Percentiles rank a stretch among this genome's conserved stretches.
Evolutionary conservation across 2,329 filamentous ascomycete genomes (phyloP).

Genomic region (Cercospora sesami): DNA sequence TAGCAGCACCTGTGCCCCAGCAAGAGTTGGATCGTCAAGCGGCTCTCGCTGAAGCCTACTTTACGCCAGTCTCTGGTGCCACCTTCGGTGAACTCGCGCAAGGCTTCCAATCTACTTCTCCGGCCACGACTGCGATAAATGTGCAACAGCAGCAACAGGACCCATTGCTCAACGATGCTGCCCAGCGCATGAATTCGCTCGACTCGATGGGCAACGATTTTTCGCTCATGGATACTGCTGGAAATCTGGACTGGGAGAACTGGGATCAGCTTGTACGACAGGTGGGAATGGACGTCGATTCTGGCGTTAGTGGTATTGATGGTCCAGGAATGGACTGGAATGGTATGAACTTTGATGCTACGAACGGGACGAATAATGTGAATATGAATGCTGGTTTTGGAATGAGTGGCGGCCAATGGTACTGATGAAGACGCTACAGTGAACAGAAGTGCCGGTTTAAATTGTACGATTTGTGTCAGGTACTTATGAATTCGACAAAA

Average conservation of each 20-base stretch:
- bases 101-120: constrained; percentile 1
- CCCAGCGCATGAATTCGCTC: constrained; percentile 31
- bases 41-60: constrained; percentile 21
- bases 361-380: constrained; percentile 19
- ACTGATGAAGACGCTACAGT: background rate
- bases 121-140: background rate
- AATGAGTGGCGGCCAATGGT: constrained; percentile 14
- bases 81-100: constrained; percentile 23
- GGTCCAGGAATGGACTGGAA: constrained; percentile 18
- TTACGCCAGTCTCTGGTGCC: constrained; percentile 15
- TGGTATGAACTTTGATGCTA: constrained; percentile 18
- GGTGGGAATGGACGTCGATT: constrained; percentile 47
- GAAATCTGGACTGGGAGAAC: constrained; percentile 49
- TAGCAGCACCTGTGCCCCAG: constrained; percentile 16
- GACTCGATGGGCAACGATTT: constrained; percentile 30
- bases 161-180: background rate
- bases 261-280: constrained; percentile 53
- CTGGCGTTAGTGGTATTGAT: constrained; percentile 14
- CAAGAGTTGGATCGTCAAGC: background rate
- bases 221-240: constrained; percentile 41
- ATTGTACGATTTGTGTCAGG: no score
- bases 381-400: constrained; percentile 35
- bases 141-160: background rate
- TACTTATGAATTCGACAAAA: no score
- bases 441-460: background rate